phyloP scores from a whole-genome alignment of 352 stramenopile genomes.

The Phytophthora aleatoria region DNA sequence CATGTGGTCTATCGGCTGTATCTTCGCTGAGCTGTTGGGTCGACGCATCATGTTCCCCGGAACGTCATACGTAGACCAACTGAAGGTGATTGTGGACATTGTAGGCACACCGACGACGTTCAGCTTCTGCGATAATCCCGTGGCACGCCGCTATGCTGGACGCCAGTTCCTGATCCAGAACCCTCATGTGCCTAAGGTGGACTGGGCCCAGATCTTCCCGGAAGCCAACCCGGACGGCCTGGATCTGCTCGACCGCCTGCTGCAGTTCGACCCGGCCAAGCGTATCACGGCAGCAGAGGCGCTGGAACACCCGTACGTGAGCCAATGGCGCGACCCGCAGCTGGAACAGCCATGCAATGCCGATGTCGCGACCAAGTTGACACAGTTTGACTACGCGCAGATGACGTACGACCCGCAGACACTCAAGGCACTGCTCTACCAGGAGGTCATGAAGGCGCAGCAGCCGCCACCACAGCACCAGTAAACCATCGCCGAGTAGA shows the following conservation, averaged over 20 bases:
- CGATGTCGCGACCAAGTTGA: constrained; percentile 60
- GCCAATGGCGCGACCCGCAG: constrained; percentile 70
- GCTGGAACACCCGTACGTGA: constrained; percentile 91
- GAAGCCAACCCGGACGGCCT: constrained; percentile 87
- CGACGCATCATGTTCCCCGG: constrained; percentile 85
- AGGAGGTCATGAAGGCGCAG: constrained; percentile 84
- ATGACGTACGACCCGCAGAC: constrained; percentile 71
- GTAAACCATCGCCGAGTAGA: constrained; percentile 28
- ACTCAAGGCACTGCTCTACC: constrained; percentile 81
- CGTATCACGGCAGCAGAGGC: constrained; percentile 87
- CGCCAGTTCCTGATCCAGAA: constrained; percentile 84
- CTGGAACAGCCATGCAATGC: constrained; percentile 62
- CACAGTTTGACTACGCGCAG: constrained; percentile 78
- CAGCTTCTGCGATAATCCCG: constrained; percentile 86
- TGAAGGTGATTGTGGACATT: constrained; percentile 88
- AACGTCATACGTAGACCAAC: constrained; percentile 87
- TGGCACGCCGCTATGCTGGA: constrained; percentile 79
- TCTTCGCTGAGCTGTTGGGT: constrained; percentile 98
- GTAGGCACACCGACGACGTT: constrained; percentile 86
- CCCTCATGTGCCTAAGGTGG: constrained; percentile 69
- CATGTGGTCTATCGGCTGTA: constrained; percentile 98
- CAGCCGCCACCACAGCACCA: constrained; percentile 16
- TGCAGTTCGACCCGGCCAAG: constrained; percentile 88
- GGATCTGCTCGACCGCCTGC: constrained; percentile 84
- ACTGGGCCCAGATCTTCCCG: constrained; percentile 79